Percentiles rank a stretch among this genome's conserved stretches.
Evolutionary conservation across 371 early-diverging fungal species (phyloP).

Genomic region (Parasitella parasitica): DNA sequence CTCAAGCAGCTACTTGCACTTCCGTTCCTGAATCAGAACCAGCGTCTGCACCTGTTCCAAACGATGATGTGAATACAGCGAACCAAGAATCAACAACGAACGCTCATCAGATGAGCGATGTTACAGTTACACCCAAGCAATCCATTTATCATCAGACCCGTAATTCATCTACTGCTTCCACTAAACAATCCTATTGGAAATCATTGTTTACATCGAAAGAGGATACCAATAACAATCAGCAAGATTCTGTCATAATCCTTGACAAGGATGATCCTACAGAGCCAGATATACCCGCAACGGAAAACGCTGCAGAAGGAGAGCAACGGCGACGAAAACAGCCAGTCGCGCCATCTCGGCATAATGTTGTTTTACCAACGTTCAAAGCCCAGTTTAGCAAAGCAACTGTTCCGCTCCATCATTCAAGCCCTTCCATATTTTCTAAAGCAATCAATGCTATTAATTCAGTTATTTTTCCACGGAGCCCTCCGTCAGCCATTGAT

Average conservation of each 20-base stretch:
- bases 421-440: background rate
- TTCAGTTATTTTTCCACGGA: slow-evolving; percentile 5
- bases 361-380: slow-evolving; percentile 28
- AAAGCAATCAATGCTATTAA: slow-evolving; percentile 16
- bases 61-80: background rate
- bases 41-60: background rate
- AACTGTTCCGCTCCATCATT: background rate
- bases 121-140: background rate
- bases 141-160: background rate
- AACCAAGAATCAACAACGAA: background rate
- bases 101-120: background rate
- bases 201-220: slow-evolving; percentile 7
- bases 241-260: slow-evolving; percentile 9
- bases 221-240: background rate
- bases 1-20: background rate
- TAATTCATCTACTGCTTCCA: background rate
- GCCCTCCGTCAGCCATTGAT: background rate
- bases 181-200: slow-evolving; percentile 9
- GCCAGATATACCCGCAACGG: background rate
- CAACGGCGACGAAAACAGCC: background rate
- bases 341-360: background rate
- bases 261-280: background rate
- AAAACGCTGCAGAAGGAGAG: background rate
- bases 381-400: slow-evolving; percentile 18
- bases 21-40: background rate